Conservation (phyloP, 1,284 basidiomycete genomes). For the Pseudozyma sp. region DNA sequence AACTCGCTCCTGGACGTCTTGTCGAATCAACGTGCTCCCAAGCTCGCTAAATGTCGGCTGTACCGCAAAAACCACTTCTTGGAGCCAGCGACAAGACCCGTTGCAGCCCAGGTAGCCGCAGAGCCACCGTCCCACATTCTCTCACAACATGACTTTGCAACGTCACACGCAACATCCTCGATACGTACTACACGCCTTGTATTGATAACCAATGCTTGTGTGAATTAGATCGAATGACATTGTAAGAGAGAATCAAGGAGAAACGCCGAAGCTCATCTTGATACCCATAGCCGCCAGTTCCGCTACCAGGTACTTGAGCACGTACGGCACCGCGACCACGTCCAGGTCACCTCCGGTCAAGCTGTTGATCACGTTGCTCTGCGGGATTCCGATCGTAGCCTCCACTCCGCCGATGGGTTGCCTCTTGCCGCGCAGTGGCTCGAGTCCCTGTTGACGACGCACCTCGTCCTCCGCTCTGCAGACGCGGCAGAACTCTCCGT, state of each 20-base stretch:
- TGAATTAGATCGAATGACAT: neutral
- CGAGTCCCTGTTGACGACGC: conserved; percentile 32
- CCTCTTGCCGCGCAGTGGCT: conserved; percentile 41
- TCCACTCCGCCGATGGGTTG: conserved; percentile 43
- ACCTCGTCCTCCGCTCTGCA: conserved; percentile 57
- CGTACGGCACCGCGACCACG: conserved; percentile 85
- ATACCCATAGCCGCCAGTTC: conserved; percentile 75
- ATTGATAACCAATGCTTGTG: too few species aligned
- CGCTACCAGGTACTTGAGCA: conserved; percentile 73
- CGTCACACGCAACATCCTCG: too few species aligned
- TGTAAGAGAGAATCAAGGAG: conserved; percentile 5
- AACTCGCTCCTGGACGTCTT: too few species aligned
- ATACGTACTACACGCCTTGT: too few species aligned
- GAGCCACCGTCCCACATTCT: too few species aligned
- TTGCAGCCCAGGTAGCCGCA: too few species aligned
- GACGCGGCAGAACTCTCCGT: conserved; percentile 66
- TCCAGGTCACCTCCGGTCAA: conserved; percentile 60
- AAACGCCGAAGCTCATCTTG: conserved; percentile 68
- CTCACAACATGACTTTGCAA: neutral
- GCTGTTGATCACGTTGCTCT: conserved; percentile 46
- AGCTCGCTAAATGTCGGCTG: too few species aligned
- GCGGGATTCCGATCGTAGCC: conserved; percentile 45
- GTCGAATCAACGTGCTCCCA: too few species aligned
- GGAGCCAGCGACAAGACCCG: too few species aligned
- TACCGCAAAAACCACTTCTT: too few species aligned